Percentiles rank a stretch among this genome's conserved stretches.
phyloP scores from a whole-genome alignment of 2,329 filamentous ascomycete species.

The Nemania serpens region DNA sequence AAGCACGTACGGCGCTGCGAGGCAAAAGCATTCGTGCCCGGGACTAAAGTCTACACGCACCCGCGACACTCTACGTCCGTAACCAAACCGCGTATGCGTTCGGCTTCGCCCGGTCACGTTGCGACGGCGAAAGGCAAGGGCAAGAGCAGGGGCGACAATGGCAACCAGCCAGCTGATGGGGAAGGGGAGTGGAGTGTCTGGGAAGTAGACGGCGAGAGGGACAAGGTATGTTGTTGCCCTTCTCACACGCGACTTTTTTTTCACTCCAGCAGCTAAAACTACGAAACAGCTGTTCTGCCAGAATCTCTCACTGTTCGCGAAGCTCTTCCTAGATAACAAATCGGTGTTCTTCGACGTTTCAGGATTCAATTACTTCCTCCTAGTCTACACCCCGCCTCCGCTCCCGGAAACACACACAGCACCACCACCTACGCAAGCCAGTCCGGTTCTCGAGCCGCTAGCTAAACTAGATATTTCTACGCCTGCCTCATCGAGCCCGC shows the following conservation, averaged over 20 bases:
- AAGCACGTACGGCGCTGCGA: constrained; percentile 64
- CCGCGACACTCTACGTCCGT: constrained; percentile 52
- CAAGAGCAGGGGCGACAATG: constrained; percentile 37
- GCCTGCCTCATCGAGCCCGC: background rate
- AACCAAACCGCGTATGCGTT: constrained; percentile 36
- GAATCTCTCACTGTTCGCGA: constrained; percentile 93
- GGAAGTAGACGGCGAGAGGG: constrained; percentile 87
- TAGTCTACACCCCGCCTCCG: constrained; percentile 70
- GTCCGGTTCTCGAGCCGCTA: background rate
- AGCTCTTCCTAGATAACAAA: constrained; percentile 97
- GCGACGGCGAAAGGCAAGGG: constrained; percentile 46
- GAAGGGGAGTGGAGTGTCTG: constrained; percentile 83
- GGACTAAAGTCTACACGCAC: constrained; percentile 74
- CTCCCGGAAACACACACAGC: constrained; percentile 5
- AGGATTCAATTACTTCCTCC: constrained; percentile 91
- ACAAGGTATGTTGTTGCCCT: constrained; percentile 60
- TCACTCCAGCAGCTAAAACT: constrained; percentile 4
- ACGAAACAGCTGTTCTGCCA: constrained; percentile 78
- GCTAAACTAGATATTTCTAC: background rate
- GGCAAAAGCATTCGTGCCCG: constrained; percentile 58
- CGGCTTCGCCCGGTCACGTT: constrained; percentile 31
- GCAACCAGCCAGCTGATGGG: constrained; percentile 46
- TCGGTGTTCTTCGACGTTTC: constrained; percentile 97
- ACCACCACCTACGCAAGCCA: background rate
- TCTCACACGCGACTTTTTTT: background rate